phyloP scores from a whole-genome alignment of 169 alveolate genomes.

The Cryptosporidium ryanae region DNA sequence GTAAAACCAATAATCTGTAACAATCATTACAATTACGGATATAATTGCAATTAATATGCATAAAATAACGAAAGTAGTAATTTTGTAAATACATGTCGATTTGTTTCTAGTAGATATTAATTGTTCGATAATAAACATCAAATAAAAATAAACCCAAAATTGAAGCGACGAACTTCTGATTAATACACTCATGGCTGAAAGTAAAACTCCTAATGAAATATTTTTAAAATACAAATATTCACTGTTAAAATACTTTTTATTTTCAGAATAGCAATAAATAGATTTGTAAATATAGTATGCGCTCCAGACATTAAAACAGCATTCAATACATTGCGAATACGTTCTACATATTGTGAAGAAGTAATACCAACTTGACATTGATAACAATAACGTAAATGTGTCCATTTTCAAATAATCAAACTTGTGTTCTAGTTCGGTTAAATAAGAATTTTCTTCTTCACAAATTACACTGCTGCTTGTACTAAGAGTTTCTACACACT shows the following conservation, averaged over 20 bases:
- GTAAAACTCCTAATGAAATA: conserved; percentile 47
- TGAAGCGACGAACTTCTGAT: conserved; percentile 74
- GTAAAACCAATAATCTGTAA: conserved; percentile 24
- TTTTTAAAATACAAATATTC: neutral
- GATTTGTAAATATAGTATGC: conserved; percentile 74
- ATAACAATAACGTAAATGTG: conserved; percentile 40
- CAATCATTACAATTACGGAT: conserved; percentile 10
- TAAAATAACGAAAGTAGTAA: neutral
- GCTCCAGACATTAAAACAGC: conserved; percentile 75
- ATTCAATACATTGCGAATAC: conserved; percentile 74
- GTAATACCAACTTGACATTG: conserved; percentile 76
- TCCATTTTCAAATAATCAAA: neutral
- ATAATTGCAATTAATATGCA: neutral
- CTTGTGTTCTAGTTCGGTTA: no score
- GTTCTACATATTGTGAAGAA: conserved; percentile 76
- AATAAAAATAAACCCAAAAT: conserved; percentile 76
- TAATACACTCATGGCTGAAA: conserved; percentile 76
- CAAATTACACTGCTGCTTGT: no score
- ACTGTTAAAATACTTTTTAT: no score
- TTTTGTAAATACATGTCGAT: neutral
- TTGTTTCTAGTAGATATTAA: no score
- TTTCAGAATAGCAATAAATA: neutral
- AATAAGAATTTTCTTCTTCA: no score
- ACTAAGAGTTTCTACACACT: no score
- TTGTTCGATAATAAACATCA: conserved; percentile 29